phyloP scores from a whole-genome alignment of 805 yeast genomes.

The Alloascoidea hylecoeti region DNA sequence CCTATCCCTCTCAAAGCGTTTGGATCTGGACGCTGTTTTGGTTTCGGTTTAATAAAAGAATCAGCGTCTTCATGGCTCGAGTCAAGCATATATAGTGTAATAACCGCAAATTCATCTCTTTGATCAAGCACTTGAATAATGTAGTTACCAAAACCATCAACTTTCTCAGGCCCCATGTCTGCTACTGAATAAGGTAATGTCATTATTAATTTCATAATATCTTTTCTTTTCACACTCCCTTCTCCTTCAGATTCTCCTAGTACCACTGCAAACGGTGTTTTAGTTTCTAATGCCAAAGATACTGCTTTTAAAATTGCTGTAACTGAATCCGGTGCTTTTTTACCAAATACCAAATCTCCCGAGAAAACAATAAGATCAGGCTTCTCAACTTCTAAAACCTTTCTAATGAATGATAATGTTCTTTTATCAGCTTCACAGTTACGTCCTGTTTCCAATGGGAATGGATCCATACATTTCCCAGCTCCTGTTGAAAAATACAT shows the following conservation, averaged over 20 bases:
- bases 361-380: slow-evolving; percentile 82
- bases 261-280: slow-evolving; percentile 73
- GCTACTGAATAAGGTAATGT: slow-evolving; percentile 60
- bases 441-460: slow-evolving; percentile 8
- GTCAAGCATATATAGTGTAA: slow-evolving; percentile 67
- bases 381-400: slow-evolving; percentile 54
- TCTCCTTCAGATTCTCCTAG: slow-evolving; percentile 95
- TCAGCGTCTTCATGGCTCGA: slow-evolving; percentile 25
- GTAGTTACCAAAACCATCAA: slow-evolving; percentile 81
- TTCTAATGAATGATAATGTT: slow-evolving; percentile 46
- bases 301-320: slow-evolving; percentile 67
- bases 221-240: slow-evolving; percentile 47
- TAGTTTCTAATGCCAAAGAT: slow-evolving; percentile 46
- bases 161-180: slow-evolving; percentile 43
- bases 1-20: not conserved
- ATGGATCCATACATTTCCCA: slow-evolving; percentile 62
- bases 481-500: slow-evolving; percentile 77
- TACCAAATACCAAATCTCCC: slow-evolving; percentile 89
- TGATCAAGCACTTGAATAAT: slow-evolving; percentile 32
- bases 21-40: not conserved
- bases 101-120: slow-evolving; percentile 21
- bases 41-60: too few species aligned
- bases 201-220: slow-evolving; percentile 41
- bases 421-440: slow-evolving; percentile 69
- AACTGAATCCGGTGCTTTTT: slow-evolving; percentile 63